Conservation (phyloP, 148 eudicot genomes). For the Rhododendron ovatum region DNA sequence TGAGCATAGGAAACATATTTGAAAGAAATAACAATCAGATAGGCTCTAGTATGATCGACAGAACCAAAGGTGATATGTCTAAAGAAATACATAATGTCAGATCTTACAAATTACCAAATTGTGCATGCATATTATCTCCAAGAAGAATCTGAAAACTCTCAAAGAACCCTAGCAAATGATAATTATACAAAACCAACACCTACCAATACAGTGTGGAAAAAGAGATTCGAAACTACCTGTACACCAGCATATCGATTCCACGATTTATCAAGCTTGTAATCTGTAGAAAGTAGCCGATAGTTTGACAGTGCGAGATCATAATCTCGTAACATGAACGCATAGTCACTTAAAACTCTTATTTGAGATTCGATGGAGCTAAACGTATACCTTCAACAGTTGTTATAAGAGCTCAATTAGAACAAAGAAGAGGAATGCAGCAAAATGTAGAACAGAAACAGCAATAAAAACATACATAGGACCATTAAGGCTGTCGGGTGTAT, state of each 20-base stretch:
- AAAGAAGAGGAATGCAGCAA: not conserved
- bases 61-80: not conserved
- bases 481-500: constrained; percentile 55
- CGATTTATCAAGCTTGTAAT: constrained; percentile 96
- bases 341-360: constrained; percentile 93
- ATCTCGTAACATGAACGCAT: constrained; percentile 93
- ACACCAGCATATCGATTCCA: constrained; percentile 97
- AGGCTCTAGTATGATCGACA: not conserved
- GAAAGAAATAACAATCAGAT: not conserved
- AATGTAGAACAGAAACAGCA: constrained; percentile 4
- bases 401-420: constrained; percentile 22
- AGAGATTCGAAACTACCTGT: constrained; percentile 52
- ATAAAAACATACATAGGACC: constrained; percentile 60
- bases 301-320: constrained; percentile 96
- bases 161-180: not conserved
- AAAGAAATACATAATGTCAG: not conserved
- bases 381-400: constrained; percentile 64
- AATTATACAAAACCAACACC: constrained; percentile 7
- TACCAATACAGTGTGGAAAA: not conserved
- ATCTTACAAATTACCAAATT: not conserved
- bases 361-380: constrained; percentile 92
- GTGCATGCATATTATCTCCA: not conserved
- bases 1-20: not conserved
- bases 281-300: constrained; percentile 87
- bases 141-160: not conserved